Conservation (phyloP, 2,329 filamentous ascomycete species). For the Hymenoscyphus salicellus region DNA sequence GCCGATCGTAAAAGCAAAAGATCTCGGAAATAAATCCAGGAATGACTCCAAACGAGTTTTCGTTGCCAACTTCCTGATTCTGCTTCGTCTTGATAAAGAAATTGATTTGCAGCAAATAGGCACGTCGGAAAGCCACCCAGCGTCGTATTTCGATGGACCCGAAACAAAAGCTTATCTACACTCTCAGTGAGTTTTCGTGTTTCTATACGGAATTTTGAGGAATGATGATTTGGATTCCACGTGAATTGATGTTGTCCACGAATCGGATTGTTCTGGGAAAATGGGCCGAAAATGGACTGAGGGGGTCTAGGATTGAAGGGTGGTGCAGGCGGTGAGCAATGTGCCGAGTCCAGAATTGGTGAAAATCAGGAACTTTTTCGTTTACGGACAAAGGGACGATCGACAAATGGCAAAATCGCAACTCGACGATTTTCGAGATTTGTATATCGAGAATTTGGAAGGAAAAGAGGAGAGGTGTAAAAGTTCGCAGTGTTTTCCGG, state of each 20-base stretch:
- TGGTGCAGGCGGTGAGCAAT: constrained; percentile 7
- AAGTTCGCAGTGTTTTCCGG: constrained; percentile 9
- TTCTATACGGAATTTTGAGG: background rate
- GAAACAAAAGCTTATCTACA: background rate
- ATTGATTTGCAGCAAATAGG: background rate
- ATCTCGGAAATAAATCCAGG: background rate
- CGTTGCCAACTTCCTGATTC: background rate
- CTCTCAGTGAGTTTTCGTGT: background rate
- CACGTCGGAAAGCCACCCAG: background rate
- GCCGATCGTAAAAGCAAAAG: background rate
- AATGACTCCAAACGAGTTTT: background rate
- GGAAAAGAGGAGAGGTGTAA: background rate
- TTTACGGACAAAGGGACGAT: background rate
- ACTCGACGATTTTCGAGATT: background rate
- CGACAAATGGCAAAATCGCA: background rate
- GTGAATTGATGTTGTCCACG: background rate
- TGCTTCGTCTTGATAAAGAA: background rate
- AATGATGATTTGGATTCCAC: background rate
- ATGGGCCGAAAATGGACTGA: constrained; percentile 1
- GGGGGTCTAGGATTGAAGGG: background rate
- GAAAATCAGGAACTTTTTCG: constrained; percentile 4
- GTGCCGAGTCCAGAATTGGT: background rate
- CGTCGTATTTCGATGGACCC: background rate
- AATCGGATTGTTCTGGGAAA: constrained; percentile 2
- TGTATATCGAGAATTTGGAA: constrained; percentile 4